These are phyloP conservation scores for Mycosphaerelloides madeirae DNA, from an alignment of 2,329 filamentous ascomycete species.

Conservation along the genomic window DNA sequence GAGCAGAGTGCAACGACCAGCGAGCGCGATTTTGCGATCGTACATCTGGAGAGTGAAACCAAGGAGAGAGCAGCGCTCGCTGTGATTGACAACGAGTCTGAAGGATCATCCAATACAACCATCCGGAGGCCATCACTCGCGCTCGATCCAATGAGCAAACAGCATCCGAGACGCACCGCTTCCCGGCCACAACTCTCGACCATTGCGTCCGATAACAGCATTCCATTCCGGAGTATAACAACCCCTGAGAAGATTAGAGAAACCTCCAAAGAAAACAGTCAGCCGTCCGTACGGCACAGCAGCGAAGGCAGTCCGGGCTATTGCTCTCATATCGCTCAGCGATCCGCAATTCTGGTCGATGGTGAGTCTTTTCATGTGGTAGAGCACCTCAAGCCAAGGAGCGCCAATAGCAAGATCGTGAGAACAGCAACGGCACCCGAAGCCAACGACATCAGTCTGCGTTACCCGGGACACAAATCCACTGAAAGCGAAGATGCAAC, in stretches of 20 bases:
- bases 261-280: slow-evolving; percentile 17
- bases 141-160: slow-evolving; percentile 3
- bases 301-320: slow-evolving; percentile 6
- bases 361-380: slow-evolving; percentile 1
- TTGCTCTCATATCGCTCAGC: slow-evolving; percentile 5
- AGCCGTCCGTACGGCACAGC: slow-evolving; percentile 2
- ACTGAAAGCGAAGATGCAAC: slow-evolving; percentile 13
- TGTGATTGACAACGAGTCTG: slow-evolving; percentile 12
- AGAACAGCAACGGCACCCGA: slow-evolving; percentile 6
- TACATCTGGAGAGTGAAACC: slow-evolving; percentile 1
- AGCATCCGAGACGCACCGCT: slow-evolving; percentile 5
- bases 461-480: slow-evolving; percentile 8
- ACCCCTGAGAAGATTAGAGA: slow-evolving; percentile 7
- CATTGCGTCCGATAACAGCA: slow-evolving; percentile 21
- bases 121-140: slow-evolving; percentile 14
- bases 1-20: slow-evolving; percentile 23
- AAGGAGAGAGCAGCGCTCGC: slow-evolving; percentile 15
- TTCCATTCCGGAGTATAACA: slow-evolving; percentile 10
- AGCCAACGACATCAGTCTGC: not conserved
- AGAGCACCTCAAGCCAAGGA: not conserved
- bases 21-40: slow-evolving; percentile 19
- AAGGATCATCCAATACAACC: slow-evolving; percentile 16
- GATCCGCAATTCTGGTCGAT: slow-evolving; percentile 5
- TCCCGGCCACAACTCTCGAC: slow-evolving; percentile 25
- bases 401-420: slow-evolving; percentile 6